Conservation (phyloP, 257 asterid genomes). For the Salvia rosmarinus region DNA sequence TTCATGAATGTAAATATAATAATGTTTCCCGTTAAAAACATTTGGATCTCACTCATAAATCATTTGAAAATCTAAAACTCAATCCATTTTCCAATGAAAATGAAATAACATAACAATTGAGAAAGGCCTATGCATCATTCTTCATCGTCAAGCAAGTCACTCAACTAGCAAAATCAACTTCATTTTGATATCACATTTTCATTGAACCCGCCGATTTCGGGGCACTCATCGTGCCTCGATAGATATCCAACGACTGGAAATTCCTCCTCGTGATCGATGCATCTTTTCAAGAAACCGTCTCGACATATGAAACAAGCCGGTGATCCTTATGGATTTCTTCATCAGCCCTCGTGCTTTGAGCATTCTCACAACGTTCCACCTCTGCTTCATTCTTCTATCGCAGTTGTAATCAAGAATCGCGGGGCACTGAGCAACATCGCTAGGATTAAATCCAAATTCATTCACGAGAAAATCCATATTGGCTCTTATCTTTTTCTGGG, state of each 20-base stretch:
- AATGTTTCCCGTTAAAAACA: too few relatives aligned
- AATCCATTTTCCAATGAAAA: too few relatives aligned
- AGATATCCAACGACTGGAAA: slow-evolving; percentile 28
- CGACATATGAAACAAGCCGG: slow-evolving; percentile 2
- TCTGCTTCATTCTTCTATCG: slow-evolving; percentile 25
- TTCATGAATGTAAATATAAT: too few relatives aligned
- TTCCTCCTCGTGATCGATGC: not conserved
- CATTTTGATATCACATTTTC: not conserved
- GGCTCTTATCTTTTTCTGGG: slow-evolving; percentile 34
- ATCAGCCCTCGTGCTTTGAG: slow-evolving; percentile 17
- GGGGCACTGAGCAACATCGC: slow-evolving; percentile 25
- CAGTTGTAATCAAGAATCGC: not conserved
- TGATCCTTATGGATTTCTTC: not conserved
- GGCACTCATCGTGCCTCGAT: slow-evolving; percentile 14
- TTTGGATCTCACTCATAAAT: too few relatives aligned
- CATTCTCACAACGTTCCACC: slow-evolving; percentile 28
- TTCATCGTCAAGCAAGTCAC: too few relatives aligned
- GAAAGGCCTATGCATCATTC: too few relatives aligned
- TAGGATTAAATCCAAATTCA: slow-evolving; percentile 20
- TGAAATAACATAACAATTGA: too few relatives aligned
- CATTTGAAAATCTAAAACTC: too few relatives aligned
- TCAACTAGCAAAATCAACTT: not conserved
- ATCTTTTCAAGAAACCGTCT: slow-evolving; percentile 23
- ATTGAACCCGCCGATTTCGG: not conserved
- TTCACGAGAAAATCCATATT: slow-evolving; percentile 38